A percentile compares a stretch with the other conserved stretches of the same genome.
These are phyloP conservation scores for Candida parachauliodes DNA, from an alignment of 805 yeast species.

Conservation along the genomic window DNA sequence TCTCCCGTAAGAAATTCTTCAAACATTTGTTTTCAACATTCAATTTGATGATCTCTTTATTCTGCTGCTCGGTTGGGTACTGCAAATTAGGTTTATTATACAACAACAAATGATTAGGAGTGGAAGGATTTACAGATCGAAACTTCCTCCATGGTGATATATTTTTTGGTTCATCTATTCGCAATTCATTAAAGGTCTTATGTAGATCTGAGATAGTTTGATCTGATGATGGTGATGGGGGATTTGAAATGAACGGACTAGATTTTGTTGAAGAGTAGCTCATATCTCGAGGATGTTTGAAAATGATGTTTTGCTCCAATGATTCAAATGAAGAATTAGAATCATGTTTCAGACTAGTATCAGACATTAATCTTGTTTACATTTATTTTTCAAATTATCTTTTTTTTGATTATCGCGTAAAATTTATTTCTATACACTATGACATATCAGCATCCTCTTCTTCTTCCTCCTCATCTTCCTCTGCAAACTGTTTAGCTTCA, in stretches of 20 bases:
- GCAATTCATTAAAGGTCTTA: constrained; percentile 11
- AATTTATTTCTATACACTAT: neutral
- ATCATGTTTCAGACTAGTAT: constrained; percentile 4
- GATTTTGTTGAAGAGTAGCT: constrained; percentile 10
- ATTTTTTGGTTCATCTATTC: constrained; percentile 3
- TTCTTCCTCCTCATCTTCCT: constrained; percentile 77
- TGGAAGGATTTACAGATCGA: constrained; percentile 12
- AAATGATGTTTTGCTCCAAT: neutral
- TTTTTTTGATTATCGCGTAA: neutral
- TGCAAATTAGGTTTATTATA: constrained; percentile 5
- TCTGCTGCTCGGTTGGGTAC: constrained; percentile 21
- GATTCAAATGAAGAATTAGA: neutral
- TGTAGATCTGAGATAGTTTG: constrained; percentile 12
- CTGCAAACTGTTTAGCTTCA: constrained; percentile 82
- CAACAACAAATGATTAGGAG: neutral
- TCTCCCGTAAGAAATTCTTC: constrained; percentile 36
- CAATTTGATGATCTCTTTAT: constrained; percentile 34
- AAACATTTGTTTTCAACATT: constrained; percentile 36
- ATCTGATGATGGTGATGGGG: constrained; percentile 6
- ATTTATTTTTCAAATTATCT: neutral
- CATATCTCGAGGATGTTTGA: constrained; percentile 6
- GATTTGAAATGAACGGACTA: constrained; percentile 17
- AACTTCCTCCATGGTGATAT: constrained; percentile 23
- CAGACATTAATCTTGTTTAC: neutral
- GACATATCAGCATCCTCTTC: constrained; percentile 37